These are phyloP conservation scores for Triangularia setosa DNA, from an alignment of 2,329 filamentous ascomycete species.

Conservation along the genomic window DNA sequence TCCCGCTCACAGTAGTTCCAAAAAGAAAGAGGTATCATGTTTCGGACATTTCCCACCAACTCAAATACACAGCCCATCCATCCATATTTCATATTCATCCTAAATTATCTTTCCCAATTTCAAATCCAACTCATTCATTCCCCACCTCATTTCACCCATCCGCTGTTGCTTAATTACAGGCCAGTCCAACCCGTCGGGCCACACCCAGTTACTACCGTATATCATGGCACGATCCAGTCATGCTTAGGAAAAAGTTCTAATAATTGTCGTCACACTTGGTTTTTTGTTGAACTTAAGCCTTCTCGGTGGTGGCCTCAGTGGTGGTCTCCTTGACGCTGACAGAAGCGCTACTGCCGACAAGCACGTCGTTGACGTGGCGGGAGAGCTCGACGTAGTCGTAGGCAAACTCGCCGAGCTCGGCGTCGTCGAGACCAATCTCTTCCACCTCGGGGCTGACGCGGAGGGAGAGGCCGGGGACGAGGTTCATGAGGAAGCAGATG, in stretches of 20 bases:
- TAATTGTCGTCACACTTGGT: background rate
- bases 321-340: constrained; percentile 22
- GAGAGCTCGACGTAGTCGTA: constrained; percentile 76
- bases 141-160: background rate
- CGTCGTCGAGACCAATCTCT: constrained; percentile 66
- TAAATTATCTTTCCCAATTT: background rate
- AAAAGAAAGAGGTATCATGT: background rate
- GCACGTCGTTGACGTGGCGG: constrained; percentile 31
- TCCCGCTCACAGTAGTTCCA: background rate
- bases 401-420: constrained; percentile 76
- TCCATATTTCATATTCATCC: background rate
- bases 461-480: constrained; percentile 65
- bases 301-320: constrained; percentile 13
- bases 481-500: constrained; percentile 68
- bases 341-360: constrained; percentile 20
- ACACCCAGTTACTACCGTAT: background rate
- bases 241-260: background rate
- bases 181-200: background rate
- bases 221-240: background rate
- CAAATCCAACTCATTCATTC: background rate
- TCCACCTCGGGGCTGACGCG: constrained; percentile 65
- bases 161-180: background rate
- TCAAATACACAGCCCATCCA: background rate
- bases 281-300: constrained; percentile 6
- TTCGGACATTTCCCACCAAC: background rate